Conservation (phyloP, 805 yeast species). For the Starmerella vaccinii region DNA sequence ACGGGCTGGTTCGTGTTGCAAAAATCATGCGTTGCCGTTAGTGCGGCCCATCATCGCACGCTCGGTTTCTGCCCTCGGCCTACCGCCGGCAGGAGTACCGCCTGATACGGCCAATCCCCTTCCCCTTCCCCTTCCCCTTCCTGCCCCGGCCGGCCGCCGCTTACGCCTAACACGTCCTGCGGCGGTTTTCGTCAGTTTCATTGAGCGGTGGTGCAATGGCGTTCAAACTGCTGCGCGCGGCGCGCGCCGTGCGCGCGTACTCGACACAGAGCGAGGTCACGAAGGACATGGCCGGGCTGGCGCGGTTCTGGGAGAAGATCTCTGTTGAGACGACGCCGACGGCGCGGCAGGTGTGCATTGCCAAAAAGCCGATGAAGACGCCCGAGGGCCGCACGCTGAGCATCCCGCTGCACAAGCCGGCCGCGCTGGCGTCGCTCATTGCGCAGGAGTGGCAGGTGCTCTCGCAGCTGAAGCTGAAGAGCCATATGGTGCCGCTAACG, state of each 20-base stretch:
- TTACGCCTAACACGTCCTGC: too few species aligned
- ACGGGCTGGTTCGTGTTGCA: too few species aligned
- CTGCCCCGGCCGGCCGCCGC: too few species aligned
- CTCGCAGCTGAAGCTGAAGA: conserved; percentile 53
- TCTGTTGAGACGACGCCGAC: conserved; percentile 33
- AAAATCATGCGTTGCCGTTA: too few species aligned
- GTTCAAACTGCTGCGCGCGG: background rate
- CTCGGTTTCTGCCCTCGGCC: too few species aligned
- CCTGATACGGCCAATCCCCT: too few species aligned
- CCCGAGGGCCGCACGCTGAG: conserved; percentile 66
- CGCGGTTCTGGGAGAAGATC: conserved; percentile 76
- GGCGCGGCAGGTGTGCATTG: conserved; percentile 50
- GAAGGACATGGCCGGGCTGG: conserved; percentile 4
- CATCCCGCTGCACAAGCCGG: conserved; percentile 42
- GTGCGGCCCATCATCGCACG: too few species aligned
- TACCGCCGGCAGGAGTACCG: too few species aligned
- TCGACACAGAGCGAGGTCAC: background rate
- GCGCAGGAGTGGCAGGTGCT: conserved; percentile 82
- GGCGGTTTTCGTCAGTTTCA: too few species aligned
- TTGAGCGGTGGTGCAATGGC: background rate
- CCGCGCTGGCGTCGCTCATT: conserved; percentile 58
- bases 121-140: too few species aligned
- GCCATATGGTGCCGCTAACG: conserved; percentile 76
- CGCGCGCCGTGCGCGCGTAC: background rate
- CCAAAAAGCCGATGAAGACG: conserved; percentile 67